A percentile compares a stretch with the other conserved stretches of the same genome.
These are phyloP conservation scores for Gossypium thurberi DNA, from an alignment of 345 rosid species.

Conservation along the genomic window DNA sequence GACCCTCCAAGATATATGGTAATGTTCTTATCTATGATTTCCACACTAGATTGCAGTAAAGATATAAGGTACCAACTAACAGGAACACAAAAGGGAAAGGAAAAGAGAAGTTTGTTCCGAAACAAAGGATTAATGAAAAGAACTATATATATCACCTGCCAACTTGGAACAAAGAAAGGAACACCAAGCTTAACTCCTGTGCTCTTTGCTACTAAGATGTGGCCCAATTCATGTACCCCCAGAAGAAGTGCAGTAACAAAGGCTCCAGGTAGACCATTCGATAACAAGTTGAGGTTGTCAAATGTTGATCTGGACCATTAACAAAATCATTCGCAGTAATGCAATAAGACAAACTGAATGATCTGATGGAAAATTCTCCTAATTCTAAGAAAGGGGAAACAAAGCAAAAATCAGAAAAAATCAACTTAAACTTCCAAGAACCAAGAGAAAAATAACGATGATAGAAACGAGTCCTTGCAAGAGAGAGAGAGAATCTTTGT, in stretches of 20 bases:
- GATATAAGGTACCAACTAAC: neutral
- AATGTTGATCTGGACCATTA: conserved; percentile 55
- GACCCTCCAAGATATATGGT: neutral
- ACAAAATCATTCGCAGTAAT: conserved; percentile 8
- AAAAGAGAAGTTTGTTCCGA: conserved; percentile 7
- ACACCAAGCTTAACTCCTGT: conserved; percentile 71
- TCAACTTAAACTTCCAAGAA: neutral
- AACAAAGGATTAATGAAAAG: neutral
- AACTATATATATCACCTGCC: conserved; percentile 61
- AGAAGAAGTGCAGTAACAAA: conserved; percentile 68
- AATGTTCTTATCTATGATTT: neutral
- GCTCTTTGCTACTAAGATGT: conserved; percentile 55
- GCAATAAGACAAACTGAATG: conserved; percentile 1
- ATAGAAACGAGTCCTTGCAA: neutral
- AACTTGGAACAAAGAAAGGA: conserved; percentile 86
- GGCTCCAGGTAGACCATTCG: conserved; percentile 84
- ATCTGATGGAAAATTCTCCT: neutral
- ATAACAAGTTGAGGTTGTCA: conserved; percentile 65
- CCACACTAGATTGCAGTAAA: neutral
- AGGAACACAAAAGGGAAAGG: neutral
- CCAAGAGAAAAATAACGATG: neutral
- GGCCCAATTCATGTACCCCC: conserved; percentile 78
- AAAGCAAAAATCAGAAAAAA: neutral
- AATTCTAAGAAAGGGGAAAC: neutral
- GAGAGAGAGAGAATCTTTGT: neutral